phyloP scores from a whole-genome alignment of 495 filamentous ascomycete species.

The Astrothelium macrocarpum region DNA sequence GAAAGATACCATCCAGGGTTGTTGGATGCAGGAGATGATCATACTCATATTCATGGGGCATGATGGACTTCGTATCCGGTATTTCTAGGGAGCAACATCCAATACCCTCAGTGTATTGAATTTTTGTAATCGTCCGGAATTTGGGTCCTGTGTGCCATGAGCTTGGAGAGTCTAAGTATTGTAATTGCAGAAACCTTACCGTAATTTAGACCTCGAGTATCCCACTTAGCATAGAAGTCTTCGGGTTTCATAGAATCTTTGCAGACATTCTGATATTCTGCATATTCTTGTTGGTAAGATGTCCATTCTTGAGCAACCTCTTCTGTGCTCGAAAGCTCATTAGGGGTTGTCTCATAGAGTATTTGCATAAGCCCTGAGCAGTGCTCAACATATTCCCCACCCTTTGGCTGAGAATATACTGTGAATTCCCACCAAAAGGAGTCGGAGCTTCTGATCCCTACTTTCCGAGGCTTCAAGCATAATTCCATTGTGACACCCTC shows the following conservation, averaged over 20 bases:
- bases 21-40: slow-evolving; percentile 43
- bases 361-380: slow-evolving; percentile 7
- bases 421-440: slow-evolving; percentile 6
- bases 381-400: slow-evolving; percentile 7
- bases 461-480: slow-evolving; percentile 6
- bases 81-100: slow-evolving; percentile 23
- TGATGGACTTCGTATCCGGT: slow-evolving; percentile 27
- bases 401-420: slow-evolving; percentile 2
- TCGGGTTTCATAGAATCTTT: slow-evolving; percentile 2
- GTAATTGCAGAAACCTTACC: slow-evolving; percentile 1
- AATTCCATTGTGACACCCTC: slow-evolving; percentile 7
- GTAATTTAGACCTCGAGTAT: slow-evolving; percentile 13
- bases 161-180: neutral
- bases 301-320: neutral
- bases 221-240: slow-evolving; percentile 9
- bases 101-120: neutral
- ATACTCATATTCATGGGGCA: slow-evolving; percentile 38
- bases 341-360: neutral
- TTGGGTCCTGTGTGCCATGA: neutral
- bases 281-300: slow-evolving; percentile 5
- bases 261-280: neutral
- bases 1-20: slow-evolving; percentile 32
- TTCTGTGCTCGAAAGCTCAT: neutral
- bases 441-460: neutral
- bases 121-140: neutral